Percentiles rank a stretch among this genome's conserved stretches.
Conservation (phyloP, 2,329 filamentous ascomycete species). For the Fusarium tanahbumbuense region DNA sequence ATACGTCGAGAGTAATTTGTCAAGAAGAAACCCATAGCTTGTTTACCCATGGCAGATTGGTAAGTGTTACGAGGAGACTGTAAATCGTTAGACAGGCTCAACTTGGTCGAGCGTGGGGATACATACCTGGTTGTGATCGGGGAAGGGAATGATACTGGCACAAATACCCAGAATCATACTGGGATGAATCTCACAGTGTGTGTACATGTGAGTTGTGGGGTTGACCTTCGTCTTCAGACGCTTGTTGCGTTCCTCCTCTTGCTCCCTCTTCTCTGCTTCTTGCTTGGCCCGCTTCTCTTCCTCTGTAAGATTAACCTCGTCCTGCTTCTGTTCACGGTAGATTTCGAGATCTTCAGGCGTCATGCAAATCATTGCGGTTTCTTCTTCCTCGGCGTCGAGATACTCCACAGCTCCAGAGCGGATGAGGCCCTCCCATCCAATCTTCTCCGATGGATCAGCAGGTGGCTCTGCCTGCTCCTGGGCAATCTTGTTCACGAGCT, state of each 20-base stretch:
- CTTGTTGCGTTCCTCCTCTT: slow-evolving; percentile 76
- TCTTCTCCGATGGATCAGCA: slow-evolving; percentile 70
- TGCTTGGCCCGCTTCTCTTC: slow-evolving; percentile 48
- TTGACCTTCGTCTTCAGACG: slow-evolving; percentile 91
- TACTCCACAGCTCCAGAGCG: slow-evolving; percentile 91
- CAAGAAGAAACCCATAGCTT: slow-evolving; percentile 99
- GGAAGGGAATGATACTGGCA: slow-evolving; percentile 99
- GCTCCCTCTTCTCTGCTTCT: slow-evolving; percentile 53
- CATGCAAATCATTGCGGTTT: slow-evolving; percentile 99
- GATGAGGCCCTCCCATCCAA: slow-evolving; percentile 90
- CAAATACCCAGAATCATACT: slow-evolving; percentile 99
- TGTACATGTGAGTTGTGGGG: slow-evolving; percentile 89
- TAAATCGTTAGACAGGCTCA: slow-evolving; percentile 10
- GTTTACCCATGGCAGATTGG: slow-evolving; percentile 99
- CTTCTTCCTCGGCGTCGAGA: slow-evolving; percentile 97
- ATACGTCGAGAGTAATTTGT: slow-evolving; percentile 97
- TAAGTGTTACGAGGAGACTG: slow-evolving; percentile 98
- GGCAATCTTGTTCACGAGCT: slow-evolving; percentile 80
- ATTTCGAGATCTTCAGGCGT: slow-evolving; percentile 92
- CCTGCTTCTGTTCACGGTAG: slow-evolving; percentile 76
- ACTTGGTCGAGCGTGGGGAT: slow-evolving; percentile 30
- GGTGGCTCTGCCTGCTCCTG: slow-evolving; percentile 76
- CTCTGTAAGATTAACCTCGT: slow-evolving; percentile 58
- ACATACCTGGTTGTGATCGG: slow-evolving; percentile 91
- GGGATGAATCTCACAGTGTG: slow-evolving; percentile 98